Percentiles rank a stretch among this genome's conserved stretches.
Conservation (phyloP, 2,329 filamentous ascomycete species). For the Graphilbum sp. region DNA sequence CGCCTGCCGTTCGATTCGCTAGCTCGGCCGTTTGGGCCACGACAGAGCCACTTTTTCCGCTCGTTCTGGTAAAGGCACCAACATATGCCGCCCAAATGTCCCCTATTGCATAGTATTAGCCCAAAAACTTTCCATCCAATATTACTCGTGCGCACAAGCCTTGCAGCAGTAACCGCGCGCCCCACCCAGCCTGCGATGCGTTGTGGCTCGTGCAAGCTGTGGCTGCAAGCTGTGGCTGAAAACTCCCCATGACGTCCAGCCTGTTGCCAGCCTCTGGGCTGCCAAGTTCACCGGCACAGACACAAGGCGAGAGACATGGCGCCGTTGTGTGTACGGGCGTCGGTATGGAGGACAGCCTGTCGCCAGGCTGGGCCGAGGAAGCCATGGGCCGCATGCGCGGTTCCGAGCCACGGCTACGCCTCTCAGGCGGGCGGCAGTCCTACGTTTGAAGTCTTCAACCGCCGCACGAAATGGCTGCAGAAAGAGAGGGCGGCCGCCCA, state of each 20-base stretch:
- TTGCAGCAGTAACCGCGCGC: no score
- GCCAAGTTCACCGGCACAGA: neutral
- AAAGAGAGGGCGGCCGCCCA: constrained; percentile 70
- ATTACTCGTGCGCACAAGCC: no score
- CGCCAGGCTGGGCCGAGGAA: no score
- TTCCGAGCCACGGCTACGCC: constrained; percentile 44
- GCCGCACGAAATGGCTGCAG: constrained; percentile 73
- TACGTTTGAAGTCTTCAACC: constrained; percentile 81
- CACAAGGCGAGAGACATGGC: neutral
- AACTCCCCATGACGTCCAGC: neutral
- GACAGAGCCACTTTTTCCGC: neutral
- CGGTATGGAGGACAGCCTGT: neutral
- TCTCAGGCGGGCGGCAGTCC: constrained; percentile 62
- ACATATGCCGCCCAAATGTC: no score
- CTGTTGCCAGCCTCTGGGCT: neutral
- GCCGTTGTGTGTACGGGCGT: neutral
- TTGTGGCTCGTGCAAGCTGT: neutral
- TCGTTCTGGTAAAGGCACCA: neutral
- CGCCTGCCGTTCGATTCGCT: neutral
- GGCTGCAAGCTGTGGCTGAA: constrained; percentile 1
- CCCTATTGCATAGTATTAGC: no score
- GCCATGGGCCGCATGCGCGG: neutral
- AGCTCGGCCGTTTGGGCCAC: neutral
- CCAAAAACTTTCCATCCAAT: no score
- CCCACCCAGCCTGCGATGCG: no score